These are phyloP conservation scores for Polyplosphaeria fusca DNA, from an alignment of 495 filamentous ascomycete genomes.

Conservation along the genomic window DNA sequence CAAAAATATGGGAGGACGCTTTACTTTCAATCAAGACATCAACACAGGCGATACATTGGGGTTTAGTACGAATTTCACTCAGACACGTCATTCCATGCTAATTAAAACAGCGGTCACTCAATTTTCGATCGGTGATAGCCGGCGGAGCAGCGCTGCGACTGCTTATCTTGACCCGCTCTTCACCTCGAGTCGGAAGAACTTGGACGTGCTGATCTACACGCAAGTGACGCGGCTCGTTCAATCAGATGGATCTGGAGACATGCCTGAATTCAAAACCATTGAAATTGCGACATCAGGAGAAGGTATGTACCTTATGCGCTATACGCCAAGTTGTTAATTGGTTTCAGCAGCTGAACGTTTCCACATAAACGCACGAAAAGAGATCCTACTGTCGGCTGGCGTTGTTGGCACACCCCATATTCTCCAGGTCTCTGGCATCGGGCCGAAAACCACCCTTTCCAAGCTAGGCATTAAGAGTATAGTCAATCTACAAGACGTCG, in stretches of 20 bases:
- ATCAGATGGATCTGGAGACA: constrained; percentile 41
- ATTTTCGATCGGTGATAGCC: not conserved
- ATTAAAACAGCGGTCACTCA: not conserved
- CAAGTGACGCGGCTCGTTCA: not conserved
- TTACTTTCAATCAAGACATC: not conserved
- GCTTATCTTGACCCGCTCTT: not conserved
- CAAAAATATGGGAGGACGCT: not conserved
- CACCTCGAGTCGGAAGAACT: not conserved
- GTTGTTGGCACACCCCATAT: constrained; percentile 56
- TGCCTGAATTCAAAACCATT: constrained; percentile 37
- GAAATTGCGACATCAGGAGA: not conserved
- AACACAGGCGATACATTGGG: not conserved
- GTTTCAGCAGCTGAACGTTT: not conserved
- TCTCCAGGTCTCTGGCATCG: constrained; percentile 54
- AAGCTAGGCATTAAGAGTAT: constrained; percentile 45
- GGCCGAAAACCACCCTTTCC: constrained; percentile 41
- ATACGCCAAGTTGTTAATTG: no score
- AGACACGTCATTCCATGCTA: no score
- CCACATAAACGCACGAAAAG: constrained; percentile 47
- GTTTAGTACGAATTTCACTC: not conserved
- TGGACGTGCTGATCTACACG: not conserved
- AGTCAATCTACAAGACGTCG: constrained; percentile 46
- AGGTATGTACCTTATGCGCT: no score
- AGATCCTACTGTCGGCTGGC: constrained; percentile 58
- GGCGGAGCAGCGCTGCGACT: not conserved